Conservation (phyloP, 2,329 filamentous ascomycete genomes). For the Fusarium anthophilum region DNA sequence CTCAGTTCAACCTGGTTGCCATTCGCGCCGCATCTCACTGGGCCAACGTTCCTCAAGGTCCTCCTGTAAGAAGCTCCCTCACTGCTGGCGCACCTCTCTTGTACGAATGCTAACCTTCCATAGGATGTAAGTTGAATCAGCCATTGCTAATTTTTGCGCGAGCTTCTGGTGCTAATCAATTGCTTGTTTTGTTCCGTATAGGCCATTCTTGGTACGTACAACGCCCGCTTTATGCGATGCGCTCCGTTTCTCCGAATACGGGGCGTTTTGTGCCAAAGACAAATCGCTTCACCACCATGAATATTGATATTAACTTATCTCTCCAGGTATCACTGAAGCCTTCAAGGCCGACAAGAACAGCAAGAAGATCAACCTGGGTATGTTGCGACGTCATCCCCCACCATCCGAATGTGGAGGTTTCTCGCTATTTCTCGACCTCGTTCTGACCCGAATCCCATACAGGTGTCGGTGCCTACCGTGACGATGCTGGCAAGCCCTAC, state of each 20-base stretch:
- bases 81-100: conserved; percentile 21
- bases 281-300: conserved; percentile 17
- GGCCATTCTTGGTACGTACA: conserved; percentile 76
- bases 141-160: conserved; percentile 7
- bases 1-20: conserved; percentile 50
- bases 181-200: conserved; percentile 47
- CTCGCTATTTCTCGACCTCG: conserved; percentile 21
- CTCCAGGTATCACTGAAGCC: conserved; percentile 88
- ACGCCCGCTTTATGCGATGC: conserved; percentile 30
- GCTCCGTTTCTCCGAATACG: conserved; percentile 17
- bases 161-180: conserved; percentile 37
- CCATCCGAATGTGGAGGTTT: conserved; percentile 17
- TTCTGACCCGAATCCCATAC: conserved; percentile 33
- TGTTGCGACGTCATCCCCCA: conserved; percentile 42
- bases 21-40: conserved; percentile 78
- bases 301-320: conserved; percentile 36
- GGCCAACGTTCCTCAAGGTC: conserved; percentile 91
- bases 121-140: conserved; percentile 51
- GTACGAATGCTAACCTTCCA: conserved; percentile 31
- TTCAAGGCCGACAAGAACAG: conserved; percentile 96
- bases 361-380: conserved; percentile 98
- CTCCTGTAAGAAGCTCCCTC: conserved; percentile 74
- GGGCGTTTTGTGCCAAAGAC: conserved; percentile 7
- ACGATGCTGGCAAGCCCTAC: conserved; percentile 97
- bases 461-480: conserved; percentile 98